Base-by-base conservation (phyloP, 768 basidiomycete species). In the Porphyrellus cyaneotinctus region DNA sequence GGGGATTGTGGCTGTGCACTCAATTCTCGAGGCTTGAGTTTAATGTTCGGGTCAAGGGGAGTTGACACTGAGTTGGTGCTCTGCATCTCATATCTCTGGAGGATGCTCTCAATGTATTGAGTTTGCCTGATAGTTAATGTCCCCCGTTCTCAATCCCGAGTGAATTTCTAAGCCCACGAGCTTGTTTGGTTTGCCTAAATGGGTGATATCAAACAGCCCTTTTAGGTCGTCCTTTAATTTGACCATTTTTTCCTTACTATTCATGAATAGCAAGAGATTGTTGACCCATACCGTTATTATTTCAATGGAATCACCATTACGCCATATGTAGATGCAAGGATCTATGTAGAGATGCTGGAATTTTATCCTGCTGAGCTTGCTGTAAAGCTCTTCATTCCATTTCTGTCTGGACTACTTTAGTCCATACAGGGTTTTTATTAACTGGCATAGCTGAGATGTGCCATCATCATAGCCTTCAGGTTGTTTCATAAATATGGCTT, bases 401-500 rank as follows among this genome's bases (percentile, higher is more conserved):
- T 47, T 36, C 1, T 13, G 13, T 2, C 51, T 37, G 7, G 44
- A 52, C 6, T 52, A 44, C 11, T 39, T 52, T 0, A 52, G 37
- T 15, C 44, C 44, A n/a, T 52, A 52, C 1, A 52, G 12, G 1
- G 44, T 52, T 26, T 52, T 52, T 11, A 47, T 32, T 32, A 46
- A 6, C 1, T 26, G 51, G 4, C 51, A 52, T 17, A 52, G 0
- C 6, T 15, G 17, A 2, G 41, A 32, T 1, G 49, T 49, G 7
- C 39, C 31, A 2, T 49, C 31, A 2, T 6, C 15, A 4, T 24
- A 49, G 0, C 39, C 49, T 2, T 49, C 10, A 12, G 49, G 49
- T 4, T 49, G 39, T 2, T 18, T 6, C 48, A 48, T 48, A 13
- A 20, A 48, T 0, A 72, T 60, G n/a, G 69, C 65, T 33, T 72